Base-by-base conservation (phyloP, 805 yeast genomes). In the Hanseniaspora singularis region DNA sequence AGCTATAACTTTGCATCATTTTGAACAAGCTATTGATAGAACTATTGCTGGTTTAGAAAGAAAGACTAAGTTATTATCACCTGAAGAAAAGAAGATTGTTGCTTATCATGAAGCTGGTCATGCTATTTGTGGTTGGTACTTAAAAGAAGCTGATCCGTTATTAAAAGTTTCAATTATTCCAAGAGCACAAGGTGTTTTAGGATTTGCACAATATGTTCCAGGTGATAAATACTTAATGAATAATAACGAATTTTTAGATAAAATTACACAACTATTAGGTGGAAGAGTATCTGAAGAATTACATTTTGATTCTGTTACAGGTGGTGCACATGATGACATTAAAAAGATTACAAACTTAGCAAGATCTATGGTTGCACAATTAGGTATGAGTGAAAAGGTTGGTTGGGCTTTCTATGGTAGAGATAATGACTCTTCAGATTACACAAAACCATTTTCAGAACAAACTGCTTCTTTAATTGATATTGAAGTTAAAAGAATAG, bases 61-160 rank as follows among this genome's bases (percentile, higher is more conserved):
- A 64, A 84, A 84, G 59, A 76, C 92, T 0, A 76, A 79, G 60
- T 77, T 88, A 8, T 68, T 87, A 44, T 77, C 84, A 5, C 79
- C 80, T 9, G 84, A 81, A 30, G 95, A 88, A 63, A 83, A 85
- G 68, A 76, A 69, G 53, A 75, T 83, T 27, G 95, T 87, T 41
- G 95, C 96, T 0, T 87, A 83, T 60, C 96, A 87, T 63, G 96
- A 87, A 65, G 96, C 96, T 1, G 96, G 96, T 0, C 96, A 87
- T 62, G 96, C 96, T 3, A 81, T 87, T 40, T 83, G 95, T 64
- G 96, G 96, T 19, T 88, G 96, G 96, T 85, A 69, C 60, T 70
- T 87, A 58, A 74, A 78, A 64, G 77, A 67, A 65, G 96, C 96
- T 10, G 95, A 87, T 61, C 96, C 96, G 7, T 67, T 87, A 50